These are phyloP conservation scores for Macrophomina pseudophaseolina DNA, from an alignment of 2,329 filamentous ascomycete genomes.

Conservation along the genomic window DNA sequence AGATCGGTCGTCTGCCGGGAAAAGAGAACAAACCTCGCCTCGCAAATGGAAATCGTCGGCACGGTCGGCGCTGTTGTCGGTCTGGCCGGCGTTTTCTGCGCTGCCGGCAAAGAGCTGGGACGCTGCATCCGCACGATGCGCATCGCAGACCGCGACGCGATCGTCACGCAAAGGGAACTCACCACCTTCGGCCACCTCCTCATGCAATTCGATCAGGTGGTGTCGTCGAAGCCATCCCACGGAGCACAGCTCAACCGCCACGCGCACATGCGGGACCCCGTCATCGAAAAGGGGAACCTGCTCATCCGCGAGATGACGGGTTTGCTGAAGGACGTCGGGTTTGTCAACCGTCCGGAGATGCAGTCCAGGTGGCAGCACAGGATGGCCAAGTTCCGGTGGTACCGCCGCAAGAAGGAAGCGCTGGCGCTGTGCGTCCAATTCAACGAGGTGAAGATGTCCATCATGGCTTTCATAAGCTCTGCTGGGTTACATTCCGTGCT, in stretches of 20 bases:
- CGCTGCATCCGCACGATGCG: neutral
- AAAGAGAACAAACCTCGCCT: neutral
- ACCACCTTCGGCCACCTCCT: neutral
- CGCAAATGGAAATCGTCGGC: neutral
- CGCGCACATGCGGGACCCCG: neutral
- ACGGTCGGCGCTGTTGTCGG: neutral
- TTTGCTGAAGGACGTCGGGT: neutral
- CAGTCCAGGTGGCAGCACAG: neutral
- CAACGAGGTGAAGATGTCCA: slow-evolving; percentile 4
- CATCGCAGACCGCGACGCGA: neutral
- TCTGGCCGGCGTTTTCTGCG: neutral
- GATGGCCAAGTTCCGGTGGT: neutral
- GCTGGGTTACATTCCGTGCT: neutral
- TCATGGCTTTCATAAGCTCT: neutral
- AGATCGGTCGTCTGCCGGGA: no score
- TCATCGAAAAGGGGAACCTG: neutral
- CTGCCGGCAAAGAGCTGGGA: neutral
- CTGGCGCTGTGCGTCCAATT: slow-evolving; percentile 5
- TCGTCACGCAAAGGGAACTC: neutral
- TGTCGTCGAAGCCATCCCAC: neutral
- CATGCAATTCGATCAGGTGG: neutral
- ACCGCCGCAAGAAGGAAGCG: neutral
- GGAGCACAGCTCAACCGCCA: neutral
- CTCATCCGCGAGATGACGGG: neutral
- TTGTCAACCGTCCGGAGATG: neutral